Conservation (phyloP, 805 yeast species). For the Starmerella riodocensis region DNA sequence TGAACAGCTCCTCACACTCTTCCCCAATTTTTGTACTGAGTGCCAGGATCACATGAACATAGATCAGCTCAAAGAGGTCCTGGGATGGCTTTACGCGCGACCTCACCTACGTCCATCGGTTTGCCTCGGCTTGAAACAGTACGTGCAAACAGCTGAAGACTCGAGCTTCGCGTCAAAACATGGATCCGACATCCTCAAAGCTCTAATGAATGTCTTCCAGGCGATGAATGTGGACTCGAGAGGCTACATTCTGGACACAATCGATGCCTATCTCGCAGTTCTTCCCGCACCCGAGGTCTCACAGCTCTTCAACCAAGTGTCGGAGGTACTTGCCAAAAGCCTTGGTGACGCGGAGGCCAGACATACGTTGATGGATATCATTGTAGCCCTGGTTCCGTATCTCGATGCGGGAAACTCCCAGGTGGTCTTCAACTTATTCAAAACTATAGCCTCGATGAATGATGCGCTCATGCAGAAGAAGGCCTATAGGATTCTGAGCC, state of each 20-base stretch:
- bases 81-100: constrained; percentile 60
- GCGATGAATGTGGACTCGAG: constrained; percentile 72
- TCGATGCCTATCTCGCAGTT: constrained; percentile 64
- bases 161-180: constrained; percentile 42
- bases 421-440: constrained; percentile 19
- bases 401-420: constrained; percentile 32
- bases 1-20: constrained; percentile 83
- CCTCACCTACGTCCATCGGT: constrained; percentile 67
- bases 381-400: constrained; percentile 75
- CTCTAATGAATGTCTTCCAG: constrained; percentile 82
- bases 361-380: constrained; percentile 80
- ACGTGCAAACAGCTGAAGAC: constrained; percentile 65
- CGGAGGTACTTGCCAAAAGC: constrained; percentile 49
- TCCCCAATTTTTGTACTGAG: constrained; percentile 79
- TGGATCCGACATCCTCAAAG: constrained; percentile 68
- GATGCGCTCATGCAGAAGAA: constrained; percentile 70
- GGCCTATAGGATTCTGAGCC: constrained; percentile 57
- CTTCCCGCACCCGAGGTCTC: constrained; percentile 54
- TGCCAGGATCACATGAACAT: constrained; percentile 57
- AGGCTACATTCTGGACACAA: constrained; percentile 72
- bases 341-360: constrained; percentile 32
- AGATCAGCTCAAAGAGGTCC: constrained; percentile 60
- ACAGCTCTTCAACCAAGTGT: constrained; percentile 72
- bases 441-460: constrained; percentile 13
- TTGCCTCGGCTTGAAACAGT: constrained; percentile 63